These are phyloP conservation scores for Hymenoscyphus scutula DNA, from an alignment of 2,329 filamentous ascomycete genomes.

Conservation along the genomic window DNA sequence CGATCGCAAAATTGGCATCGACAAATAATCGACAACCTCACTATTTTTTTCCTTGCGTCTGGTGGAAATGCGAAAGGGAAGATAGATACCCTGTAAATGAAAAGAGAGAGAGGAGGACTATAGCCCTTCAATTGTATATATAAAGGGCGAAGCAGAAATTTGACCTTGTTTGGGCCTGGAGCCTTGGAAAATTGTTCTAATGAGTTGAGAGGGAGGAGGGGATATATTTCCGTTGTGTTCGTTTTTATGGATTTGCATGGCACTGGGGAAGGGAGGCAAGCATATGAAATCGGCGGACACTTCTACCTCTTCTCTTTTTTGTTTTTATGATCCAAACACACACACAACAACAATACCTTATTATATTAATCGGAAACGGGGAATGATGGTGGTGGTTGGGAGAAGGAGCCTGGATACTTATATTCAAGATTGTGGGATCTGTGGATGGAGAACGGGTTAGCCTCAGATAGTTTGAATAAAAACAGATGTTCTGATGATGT, in stretches of 20 bases:
- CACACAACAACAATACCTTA: background rate
- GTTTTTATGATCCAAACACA: background rate
- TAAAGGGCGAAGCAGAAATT: constrained; percentile 9
- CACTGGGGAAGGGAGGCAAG: background rate
- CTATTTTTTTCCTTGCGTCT: background rate
- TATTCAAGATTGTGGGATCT: background rate
- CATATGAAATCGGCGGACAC: background rate
- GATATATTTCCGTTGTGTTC: background rate
- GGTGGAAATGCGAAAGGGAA: background rate
- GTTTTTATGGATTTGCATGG: constrained; percentile 19
- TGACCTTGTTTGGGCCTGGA: constrained; percentile 26
- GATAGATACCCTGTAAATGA: constrained; percentile 3
- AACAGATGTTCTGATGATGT: background rate
- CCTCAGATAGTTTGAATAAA: background rate
- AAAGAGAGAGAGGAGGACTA: constrained; percentile 1
- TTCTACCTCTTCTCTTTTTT: background rate
- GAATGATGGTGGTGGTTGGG: background rate
- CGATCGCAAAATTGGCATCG: constrained; percentile 30
- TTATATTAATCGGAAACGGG: background rate
- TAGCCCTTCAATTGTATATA: constrained; percentile 24
- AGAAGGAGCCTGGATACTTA: background rate
- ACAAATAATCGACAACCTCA: background rate
- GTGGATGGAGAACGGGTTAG: background rate
- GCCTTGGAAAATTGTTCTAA: constrained; percentile 11
- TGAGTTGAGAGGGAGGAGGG: background rate